These are phyloP conservation scores for Recurvomyces mirabilis DNA, from an alignment of 495 filamentous ascomycete genomes.

Conservation along the genomic window DNA sequence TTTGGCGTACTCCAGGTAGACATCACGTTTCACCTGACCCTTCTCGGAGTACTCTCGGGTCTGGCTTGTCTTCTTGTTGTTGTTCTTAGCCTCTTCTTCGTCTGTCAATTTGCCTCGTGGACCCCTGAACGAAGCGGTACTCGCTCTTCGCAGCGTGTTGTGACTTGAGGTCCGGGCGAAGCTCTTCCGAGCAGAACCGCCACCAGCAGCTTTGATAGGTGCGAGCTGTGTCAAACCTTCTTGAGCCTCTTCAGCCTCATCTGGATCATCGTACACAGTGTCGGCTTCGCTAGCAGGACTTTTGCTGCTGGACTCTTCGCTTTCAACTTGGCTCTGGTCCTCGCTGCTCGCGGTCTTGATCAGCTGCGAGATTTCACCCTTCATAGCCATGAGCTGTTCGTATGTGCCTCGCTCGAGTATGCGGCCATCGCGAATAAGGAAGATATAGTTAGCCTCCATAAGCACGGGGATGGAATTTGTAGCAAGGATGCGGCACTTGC, in stretches of 20 bases:
- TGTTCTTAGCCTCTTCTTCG: conserved; percentile 45
- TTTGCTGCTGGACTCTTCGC: conserved; percentile 38
- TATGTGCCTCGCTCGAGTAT: conserved; percentile 84
- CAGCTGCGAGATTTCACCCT: conserved; percentile 75
- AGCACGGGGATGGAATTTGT: conserved; percentile 94
- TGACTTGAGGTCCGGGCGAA: no score
- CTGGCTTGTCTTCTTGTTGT: conserved; percentile 56
- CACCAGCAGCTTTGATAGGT: conserved; percentile 48
- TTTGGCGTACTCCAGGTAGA: conserved; percentile 60
- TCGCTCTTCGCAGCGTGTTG: conserved; percentile 74
- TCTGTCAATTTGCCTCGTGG: conserved; percentile 72
- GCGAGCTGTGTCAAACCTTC: conserved; percentile 57
- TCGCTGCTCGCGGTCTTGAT: conserved; percentile 65
- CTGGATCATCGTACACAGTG: conserved; percentile 41
- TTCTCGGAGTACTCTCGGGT: conserved; percentile 79
- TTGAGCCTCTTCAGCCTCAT: conserved; percentile 52
- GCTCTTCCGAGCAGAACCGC: conserved; percentile 40
- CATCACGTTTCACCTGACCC: conserved; percentile 91
- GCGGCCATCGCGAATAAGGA: conserved; percentile 67
- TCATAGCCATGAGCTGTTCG: conserved; percentile 83
- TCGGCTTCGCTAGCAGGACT: conserved; percentile 40
- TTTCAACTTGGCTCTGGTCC: conserved; percentile 38
- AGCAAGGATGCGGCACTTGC: conserved; percentile 86
- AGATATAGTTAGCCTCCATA: conserved; percentile 76
- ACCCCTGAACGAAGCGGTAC: conserved; percentile 78